These are phyloP conservation scores for Kluyveromyces marxianus DNA, from an alignment of 1,139 yeast genomes.

Conservation along the genomic window DNA sequence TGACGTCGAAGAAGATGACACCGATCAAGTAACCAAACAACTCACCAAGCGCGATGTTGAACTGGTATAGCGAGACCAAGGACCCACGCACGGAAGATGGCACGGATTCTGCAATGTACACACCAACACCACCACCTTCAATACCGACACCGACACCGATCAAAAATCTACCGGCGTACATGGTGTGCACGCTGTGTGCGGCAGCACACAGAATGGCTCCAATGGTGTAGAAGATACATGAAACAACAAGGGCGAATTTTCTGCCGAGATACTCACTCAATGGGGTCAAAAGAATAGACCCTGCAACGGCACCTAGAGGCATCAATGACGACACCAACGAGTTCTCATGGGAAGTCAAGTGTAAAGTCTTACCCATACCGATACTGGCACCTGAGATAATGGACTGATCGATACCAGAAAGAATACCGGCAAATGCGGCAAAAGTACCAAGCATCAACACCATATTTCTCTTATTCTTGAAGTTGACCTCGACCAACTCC, in stretches of 20 bases:
- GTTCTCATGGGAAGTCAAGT: conserved; percentile 32
- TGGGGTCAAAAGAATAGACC: conserved; percentile 43
- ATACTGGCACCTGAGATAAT: conserved; percentile 52
- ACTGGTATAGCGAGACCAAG: conserved; percentile 50
- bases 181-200: conserved; percentile 35
- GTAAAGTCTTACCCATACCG: conserved; percentile 38
- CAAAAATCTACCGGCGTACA: conserved; percentile 50
- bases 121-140: conserved; percentile 55
- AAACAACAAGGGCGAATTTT: conserved; percentile 42
- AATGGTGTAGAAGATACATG: conserved; percentile 49
- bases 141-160: conserved; percentile 54
- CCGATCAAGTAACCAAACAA: conserved; percentile 50
- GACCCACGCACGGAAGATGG: conserved; percentile 53
- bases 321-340: conserved; percentile 46
- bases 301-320: conserved; percentile 55
- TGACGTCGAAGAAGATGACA: conserved; percentile 47
- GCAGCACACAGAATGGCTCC: conserved; percentile 52
- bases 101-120: conserved; percentile 52
- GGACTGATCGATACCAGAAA: conserved; percentile 52
- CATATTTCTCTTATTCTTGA: conserved; percentile 40
- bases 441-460: conserved; percentile 42
- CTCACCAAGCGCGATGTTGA: conserved; percentile 52
- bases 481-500: conserved; percentile 15
- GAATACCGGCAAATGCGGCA: conserved; percentile 52
- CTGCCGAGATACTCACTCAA: conserved; percentile 47